These are phyloP conservation scores for Colletotrichum horii DNA, from an alignment of 2,329 filamentous ascomycete species.

Conservation along the genomic window DNA sequence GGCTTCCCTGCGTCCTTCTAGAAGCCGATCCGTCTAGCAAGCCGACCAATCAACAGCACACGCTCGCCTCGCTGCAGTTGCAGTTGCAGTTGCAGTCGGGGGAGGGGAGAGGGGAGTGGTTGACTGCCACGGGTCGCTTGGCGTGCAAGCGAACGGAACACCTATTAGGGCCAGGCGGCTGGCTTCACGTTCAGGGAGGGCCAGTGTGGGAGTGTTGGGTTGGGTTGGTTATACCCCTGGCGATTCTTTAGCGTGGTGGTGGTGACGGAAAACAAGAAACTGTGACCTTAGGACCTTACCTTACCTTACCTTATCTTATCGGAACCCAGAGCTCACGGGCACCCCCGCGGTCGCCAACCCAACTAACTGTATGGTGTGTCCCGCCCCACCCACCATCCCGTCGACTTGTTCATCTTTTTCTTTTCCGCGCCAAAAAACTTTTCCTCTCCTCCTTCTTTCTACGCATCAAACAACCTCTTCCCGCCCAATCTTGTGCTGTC, in stretches of 20 bases:
- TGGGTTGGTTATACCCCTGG: neutral
- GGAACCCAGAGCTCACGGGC: neutral
- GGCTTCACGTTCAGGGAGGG: too few relatives aligned
- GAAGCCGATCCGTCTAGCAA: neutral
- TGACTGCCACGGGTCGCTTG: neutral
- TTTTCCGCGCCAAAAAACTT: neutral
- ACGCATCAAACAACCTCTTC: neutral
- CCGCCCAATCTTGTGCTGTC: neutral
- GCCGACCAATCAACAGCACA: neutral
- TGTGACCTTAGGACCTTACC: neutral
- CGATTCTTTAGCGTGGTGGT: neutral
- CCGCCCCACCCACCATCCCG: neutral
- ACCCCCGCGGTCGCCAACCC: neutral
- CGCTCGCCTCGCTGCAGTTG: neutral
- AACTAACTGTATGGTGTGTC: neutral
- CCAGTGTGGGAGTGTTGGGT: too few relatives aligned
- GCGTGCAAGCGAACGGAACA: neutral
- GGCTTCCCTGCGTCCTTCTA: conserved; percentile 8
- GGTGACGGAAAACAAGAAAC: neutral
- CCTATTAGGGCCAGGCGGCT: neutral
- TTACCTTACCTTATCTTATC: neutral
- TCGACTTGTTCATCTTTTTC: neutral
- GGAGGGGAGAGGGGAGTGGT: neutral
- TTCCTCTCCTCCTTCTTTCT: neutral
- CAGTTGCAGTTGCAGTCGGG: neutral